A percentile compares a stretch with the other conserved stretches of the same genome.
phyloP scores from a whole-genome alignment of 768 basidiomycete species.

The Lentinula guzmanii region DNA sequence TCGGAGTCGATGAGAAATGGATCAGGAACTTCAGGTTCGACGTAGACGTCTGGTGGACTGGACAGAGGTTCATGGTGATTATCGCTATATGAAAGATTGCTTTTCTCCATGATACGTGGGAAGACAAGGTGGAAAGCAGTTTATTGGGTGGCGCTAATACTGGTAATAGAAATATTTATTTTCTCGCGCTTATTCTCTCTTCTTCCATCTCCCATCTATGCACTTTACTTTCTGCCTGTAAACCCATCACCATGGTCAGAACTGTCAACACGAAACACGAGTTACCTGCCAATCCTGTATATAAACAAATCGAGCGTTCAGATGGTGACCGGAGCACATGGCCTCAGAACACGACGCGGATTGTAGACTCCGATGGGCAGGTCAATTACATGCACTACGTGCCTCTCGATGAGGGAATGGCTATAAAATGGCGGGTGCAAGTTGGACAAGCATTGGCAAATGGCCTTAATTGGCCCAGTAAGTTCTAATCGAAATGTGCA shows the following conservation, averaged over 20 bases:
- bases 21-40: conserved; percentile 47
- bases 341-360: conserved; percentile 50
- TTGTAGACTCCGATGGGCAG: conserved; percentile 52
- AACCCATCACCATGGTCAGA: neutral
- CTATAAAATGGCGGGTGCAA: conserved; percentile 52
- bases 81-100: neutral
- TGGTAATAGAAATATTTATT: neutral
- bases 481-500: conserved; percentile 11
- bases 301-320: conserved; percentile 51
- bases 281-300: conserved; percentile 49
- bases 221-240: neutral
- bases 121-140: neutral
- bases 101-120: neutral
- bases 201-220: neutral
- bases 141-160: too few relatives aligned
- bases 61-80: neutral
- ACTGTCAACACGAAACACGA: conserved; percentile 15
- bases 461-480: conserved; percentile 45
- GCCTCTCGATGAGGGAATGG: conserved; percentile 39
- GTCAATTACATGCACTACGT: conserved; percentile 69
- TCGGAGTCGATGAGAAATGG: conserved; percentile 55
- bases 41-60: neutral
- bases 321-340: conserved; percentile 53
- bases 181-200: neutral
- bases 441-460: conserved; percentile 36